Percentiles rank a stretch among this genome's conserved stretches.
phyloP scores from a whole-genome alignment of 345 rosid species.

The Citrus trifoliata region DNA sequence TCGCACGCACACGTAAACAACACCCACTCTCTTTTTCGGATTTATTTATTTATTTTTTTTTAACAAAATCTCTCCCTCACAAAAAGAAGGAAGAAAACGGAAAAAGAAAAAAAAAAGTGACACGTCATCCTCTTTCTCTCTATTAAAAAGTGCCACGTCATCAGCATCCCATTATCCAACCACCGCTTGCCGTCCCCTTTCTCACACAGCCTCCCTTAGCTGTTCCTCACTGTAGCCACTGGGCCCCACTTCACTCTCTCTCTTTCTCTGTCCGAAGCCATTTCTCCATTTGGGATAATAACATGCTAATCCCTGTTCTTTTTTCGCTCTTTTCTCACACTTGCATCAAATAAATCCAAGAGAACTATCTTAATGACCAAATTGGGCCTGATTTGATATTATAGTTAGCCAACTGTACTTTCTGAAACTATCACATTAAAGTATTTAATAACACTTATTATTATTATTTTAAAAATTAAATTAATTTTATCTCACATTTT shows the following conservation, averaged over 20 bases:
- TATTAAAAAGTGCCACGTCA: constrained; percentile 24
- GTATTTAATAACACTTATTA: no score
- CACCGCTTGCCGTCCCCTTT: constrained; percentile 36
- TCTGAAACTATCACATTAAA: no score
- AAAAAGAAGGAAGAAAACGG: no score
- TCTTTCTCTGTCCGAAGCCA: neutral
- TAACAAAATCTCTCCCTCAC: no score
- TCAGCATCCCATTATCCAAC: constrained; percentile 30
- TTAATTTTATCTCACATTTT: no score
- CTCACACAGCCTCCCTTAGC: constrained; percentile 17
- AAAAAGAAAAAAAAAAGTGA: neutral
- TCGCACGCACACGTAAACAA: neutral
- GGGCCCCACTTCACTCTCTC: neutral
- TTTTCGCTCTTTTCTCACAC: no score
- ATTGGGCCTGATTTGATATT: no score
- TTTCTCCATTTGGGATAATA: neutral
- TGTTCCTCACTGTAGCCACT: constrained; percentile 26
- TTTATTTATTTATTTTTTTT: no score
- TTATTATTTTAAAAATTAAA: no score
- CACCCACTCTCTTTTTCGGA: neutral
- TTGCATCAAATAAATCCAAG: no score
- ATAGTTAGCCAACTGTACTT: no score
- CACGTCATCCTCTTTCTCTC: neutral
- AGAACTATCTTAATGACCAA: neutral
- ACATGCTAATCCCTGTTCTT: neutral